phyloP scores from a whole-genome alignment of 805 yeast species.

The Kodamaea kakaduensis region DNA sequence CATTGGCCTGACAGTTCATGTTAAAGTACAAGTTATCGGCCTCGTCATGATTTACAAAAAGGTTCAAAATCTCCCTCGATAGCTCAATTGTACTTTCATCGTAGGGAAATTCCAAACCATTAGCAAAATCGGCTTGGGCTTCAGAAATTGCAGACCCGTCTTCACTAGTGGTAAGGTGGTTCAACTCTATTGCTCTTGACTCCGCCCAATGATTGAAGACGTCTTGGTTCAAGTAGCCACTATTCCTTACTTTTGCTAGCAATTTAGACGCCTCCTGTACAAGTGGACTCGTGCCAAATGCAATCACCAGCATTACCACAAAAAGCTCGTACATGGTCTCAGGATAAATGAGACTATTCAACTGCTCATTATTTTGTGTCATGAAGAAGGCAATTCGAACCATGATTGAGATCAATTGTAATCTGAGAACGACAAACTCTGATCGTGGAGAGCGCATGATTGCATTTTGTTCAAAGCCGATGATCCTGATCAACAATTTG shows the following conservation, averaged over 20 bases:
- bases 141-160: conserved; percentile 24
- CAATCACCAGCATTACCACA: conserved; percentile 49
- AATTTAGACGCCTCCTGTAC: conserved; percentile 35
- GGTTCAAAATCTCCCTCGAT: conserved; percentile 66
- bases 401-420: conserved; percentile 38
- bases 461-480: conserved; percentile 47
- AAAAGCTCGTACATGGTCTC: conserved; percentile 44
- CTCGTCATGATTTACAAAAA: conserved; percentile 68
- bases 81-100: conserved; percentile 61
- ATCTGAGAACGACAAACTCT: conserved; percentile 30
- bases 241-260: conserved; percentile 30
- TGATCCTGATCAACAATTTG: conserved; percentile 37
- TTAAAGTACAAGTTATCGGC: conserved; percentile 70
- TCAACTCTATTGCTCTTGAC: conserved; percentile 33
- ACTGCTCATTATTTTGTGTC: conserved; percentile 28
- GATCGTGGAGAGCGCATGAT: conserved; percentile 45
- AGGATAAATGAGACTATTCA: conserved; percentile 34
- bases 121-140: conserved; percentile 43
- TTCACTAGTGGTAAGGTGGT: conserved; percentile 20
- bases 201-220: conserved; percentile 47
- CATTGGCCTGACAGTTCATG: conserved; percentile 45
- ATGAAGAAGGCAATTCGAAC: conserved; percentile 39
- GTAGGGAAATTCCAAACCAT: conserved; percentile 61
- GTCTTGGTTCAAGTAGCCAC: conserved; percentile 22
- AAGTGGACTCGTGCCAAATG: conserved; percentile 46